Conservation (phyloP, 805 yeast genomes). For the Cephaloascus albidus region DNA sequence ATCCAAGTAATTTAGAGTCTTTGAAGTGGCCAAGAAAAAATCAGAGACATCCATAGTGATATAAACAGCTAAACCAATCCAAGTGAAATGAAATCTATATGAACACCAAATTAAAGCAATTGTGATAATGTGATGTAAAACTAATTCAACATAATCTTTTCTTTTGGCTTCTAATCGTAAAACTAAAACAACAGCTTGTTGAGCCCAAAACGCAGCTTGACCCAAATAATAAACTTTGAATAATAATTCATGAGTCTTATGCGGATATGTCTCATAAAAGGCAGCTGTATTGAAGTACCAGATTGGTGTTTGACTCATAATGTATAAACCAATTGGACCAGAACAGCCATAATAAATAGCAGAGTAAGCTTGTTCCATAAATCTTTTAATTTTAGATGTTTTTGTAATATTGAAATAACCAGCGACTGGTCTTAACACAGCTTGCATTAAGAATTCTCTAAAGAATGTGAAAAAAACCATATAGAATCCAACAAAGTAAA, state of each 20-base stretch:
- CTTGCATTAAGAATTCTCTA: conserved; percentile 88
- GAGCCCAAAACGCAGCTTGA: conserved; percentile 97
- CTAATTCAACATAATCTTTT: conserved; percentile 85
- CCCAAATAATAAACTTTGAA: conserved; percentile 80
- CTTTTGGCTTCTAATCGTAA: conserved; percentile 91
- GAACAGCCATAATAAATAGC: conserved; percentile 69
- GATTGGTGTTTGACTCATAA: conserved; percentile 71
- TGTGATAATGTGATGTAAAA: conserved; percentile 89
- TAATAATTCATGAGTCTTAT: conserved; percentile 54
- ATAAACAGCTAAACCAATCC: conserved; percentile 88
- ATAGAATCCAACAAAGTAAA: conserved; percentile 68
- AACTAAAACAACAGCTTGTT: conserved; percentile 77
- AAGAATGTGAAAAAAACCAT: conserved; percentile 83
- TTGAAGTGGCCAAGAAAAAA: conserved; percentile 75
- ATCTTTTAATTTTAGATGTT: conserved; percentile 59
- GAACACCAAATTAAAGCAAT: conserved; percentile 79
- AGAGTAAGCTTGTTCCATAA: conserved; percentile 89
- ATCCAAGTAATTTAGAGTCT: conserved; percentile 80
- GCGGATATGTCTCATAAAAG: conserved; percentile 79
- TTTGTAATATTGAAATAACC: conserved; percentile 34
- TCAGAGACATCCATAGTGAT: conserved; percentile 96
- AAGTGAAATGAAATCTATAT: conserved; percentile 90
- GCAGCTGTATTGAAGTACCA: conserved; percentile 86
- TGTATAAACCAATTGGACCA: conserved; percentile 83
- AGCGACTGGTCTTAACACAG: conserved; percentile 69